These are phyloP conservation scores for Termitomyces titanicus DNA, from an alignment of 768 basidiomycete genomes.

Conservation along the genomic window DNA sequence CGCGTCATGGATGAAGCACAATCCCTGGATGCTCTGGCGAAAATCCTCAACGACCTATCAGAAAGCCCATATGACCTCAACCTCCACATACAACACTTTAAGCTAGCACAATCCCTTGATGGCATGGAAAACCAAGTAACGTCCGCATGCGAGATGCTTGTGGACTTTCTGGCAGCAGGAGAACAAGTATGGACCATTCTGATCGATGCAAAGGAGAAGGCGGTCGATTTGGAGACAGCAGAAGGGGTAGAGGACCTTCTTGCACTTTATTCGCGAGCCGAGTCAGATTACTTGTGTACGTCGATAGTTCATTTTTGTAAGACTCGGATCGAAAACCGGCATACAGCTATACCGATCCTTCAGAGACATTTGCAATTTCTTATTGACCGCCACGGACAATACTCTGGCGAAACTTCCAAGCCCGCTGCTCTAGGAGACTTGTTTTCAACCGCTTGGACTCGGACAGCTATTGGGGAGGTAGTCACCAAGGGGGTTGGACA, in stretches of 20 bases:
- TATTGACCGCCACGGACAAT: conserved; percentile 36
- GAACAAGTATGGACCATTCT: conserved; percentile 77
- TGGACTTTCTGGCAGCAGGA: conserved; percentile 57
- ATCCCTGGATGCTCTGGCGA: conserved; percentile 60
- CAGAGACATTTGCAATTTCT: conserved; percentile 66
- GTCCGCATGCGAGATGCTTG: conserved; percentile 64
- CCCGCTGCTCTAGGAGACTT: conserved; percentile 52
- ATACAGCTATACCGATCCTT: conserved; percentile 70
- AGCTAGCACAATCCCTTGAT: conserved; percentile 49
- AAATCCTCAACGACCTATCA: conserved; percentile 55
- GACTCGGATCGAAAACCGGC: not conserved
- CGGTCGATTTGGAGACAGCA: conserved; percentile 46
- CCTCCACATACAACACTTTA: conserved; percentile 67
- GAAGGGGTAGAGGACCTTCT: conserved; percentile 55
- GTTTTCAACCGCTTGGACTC: conserved; percentile 64
- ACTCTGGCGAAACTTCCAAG: conserved; percentile 35
- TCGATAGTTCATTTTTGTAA: conserved; percentile 12
- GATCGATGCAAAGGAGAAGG: conserved; percentile 49
- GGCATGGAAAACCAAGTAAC: conserved; percentile 57
- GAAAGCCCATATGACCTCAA: conserved; percentile 57
- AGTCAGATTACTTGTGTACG: conserved; percentile 79
- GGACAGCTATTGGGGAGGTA: conserved; percentile 47
- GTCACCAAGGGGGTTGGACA: conserved; percentile 58
- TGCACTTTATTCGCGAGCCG: conserved; percentile 61
- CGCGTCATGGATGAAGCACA: conserved; percentile 51